Evolutionary conservation across 345 rosid species (phyloP).

Genomic region (Populus euphratica): DNA sequence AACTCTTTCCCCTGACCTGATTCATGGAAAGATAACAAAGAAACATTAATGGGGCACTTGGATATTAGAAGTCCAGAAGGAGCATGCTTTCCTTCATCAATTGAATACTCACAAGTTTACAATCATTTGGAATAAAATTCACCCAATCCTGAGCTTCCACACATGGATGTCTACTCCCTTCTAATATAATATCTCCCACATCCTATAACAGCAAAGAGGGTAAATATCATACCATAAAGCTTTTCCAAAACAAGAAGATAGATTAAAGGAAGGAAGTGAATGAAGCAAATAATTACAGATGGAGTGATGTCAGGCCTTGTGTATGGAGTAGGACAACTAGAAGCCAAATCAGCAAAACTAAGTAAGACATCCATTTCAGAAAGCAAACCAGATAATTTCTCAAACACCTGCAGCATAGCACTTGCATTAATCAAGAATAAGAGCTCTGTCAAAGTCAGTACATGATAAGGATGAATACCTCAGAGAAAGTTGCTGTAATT

Average conservation of each 20-base stretch:
- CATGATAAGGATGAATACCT: conserved; percentile 42
- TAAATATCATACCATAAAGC: background rate
- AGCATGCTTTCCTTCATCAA: background rate
- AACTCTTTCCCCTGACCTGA: conserved; percentile 83
- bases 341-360: conserved; percentile 94
- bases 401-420: conserved; percentile 65
- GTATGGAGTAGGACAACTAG: conserved; percentile 84
- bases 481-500: conserved; percentile 78
- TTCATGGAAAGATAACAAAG: conserved; percentile 15
- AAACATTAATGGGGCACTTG: conserved; percentile 6
- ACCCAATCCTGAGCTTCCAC: conserved; percentile 99
- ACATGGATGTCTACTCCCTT: conserved; percentile 96
- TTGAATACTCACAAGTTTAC: conserved; percentile 70
- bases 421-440: conserved; percentile 10
- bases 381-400: conserved; percentile 61
- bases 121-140: conserved; percentile 97
- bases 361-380: conserved; percentile 92
- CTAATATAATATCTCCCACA: conserved; percentile 73
- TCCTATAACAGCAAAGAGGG: conserved; percentile 45
- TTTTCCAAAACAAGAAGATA: conserved; percentile 7
- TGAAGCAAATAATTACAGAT: conserved; percentile 45
- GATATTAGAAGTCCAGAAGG: conserved; percentile 24
- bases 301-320: conserved; percentile 85
- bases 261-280: conserved; percentile 9
- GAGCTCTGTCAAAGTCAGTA: background rate